Evolutionary conservation across 352 stramenopile genomes (phyloP).

Genomic region (Labyrinthula sp.): DNA sequence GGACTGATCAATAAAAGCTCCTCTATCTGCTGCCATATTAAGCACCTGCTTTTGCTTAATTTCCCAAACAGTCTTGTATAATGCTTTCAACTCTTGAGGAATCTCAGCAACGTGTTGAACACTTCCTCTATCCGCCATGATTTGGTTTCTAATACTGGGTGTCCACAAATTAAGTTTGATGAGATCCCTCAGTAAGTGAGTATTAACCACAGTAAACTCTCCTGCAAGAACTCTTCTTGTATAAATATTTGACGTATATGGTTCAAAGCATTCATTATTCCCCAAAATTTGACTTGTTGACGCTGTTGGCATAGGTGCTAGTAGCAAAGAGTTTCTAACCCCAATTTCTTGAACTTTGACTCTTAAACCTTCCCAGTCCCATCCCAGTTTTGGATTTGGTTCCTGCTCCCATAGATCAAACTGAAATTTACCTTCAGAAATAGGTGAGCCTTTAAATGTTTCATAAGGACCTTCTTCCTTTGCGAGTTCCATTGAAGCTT

Average conservation of each 20-base stretch:
- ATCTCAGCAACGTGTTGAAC: slow-evolving; percentile 50
- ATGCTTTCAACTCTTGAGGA: slow-evolving; percentile 57
- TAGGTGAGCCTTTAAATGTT: slow-evolving; percentile 80
- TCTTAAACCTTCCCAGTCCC: slow-evolving; percentile 82
- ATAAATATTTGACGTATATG: slow-evolving; percentile 99
- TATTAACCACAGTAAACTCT: slow-evolving; percentile 98
- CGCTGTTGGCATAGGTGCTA: slow-evolving; percentile 95
- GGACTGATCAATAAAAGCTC: slow-evolving; percentile 91
- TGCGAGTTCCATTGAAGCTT: slow-evolving; percentile 82
- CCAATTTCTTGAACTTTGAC: slow-evolving; percentile 73
- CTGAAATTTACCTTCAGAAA: slow-evolving; percentile 86
- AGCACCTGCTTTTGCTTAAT: slow-evolving; percentile 92
- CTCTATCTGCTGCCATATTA: slow-evolving; percentile 89
- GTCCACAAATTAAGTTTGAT: slow-evolving; percentile 87
- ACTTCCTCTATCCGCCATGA: slow-evolving; percentile 85
- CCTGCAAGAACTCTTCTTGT: slow-evolving; percentile 88
- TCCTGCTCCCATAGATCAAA: slow-evolving; percentile 95
- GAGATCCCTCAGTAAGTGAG: slow-evolving; percentile 90
- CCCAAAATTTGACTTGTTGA: slow-evolving; percentile 96
- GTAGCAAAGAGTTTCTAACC: slow-evolving; percentile 91
- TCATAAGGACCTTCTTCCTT: slow-evolving; percentile 76
- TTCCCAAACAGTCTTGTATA: slow-evolving; percentile 99
- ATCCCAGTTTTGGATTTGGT: slow-evolving; percentile 48
- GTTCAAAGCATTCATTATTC: slow-evolving; percentile 97
- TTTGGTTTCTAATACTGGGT: slow-evolving; percentile 83